Evolutionary conservation across 352 stramenopile genomes (phyloP).

Genomic region (Globisporangium paddicum): DNA sequence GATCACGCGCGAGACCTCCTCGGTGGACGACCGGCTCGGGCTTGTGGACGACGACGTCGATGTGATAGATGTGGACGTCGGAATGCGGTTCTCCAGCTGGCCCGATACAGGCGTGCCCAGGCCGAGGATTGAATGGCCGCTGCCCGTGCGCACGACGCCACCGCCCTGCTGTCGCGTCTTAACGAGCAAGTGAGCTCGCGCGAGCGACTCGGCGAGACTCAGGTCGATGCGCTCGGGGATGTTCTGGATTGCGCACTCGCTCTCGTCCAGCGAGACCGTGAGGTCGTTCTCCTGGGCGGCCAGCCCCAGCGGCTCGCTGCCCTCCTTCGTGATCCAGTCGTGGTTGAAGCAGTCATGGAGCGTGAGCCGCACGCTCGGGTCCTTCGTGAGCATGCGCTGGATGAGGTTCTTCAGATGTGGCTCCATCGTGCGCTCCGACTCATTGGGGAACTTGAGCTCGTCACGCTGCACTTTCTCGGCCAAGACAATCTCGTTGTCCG

Average conservation of each 20-base stretch:
- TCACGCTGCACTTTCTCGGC: conserved; percentile 82
- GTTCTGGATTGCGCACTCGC: conserved; percentile 80
- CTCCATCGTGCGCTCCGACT: conserved; percentile 67
- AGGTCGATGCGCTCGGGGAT: conserved; percentile 84
- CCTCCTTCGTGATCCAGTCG: conserved; percentile 92
- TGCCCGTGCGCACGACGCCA: conserved; percentile 46
- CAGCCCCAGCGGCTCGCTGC: conserved; percentile 73
- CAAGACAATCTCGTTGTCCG: conserved; percentile 87
- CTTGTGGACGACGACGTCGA: conserved; percentile 38
- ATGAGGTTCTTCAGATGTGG: conserved; percentile 90
- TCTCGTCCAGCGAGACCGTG: conserved; percentile 81
- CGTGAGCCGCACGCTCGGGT: conserved; percentile 73
- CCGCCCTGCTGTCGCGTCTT: conserved; percentile 61
- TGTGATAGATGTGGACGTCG: conserved; percentile 29
- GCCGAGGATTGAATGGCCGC: conserved; percentile 29
- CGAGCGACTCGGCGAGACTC: conserved; percentile 65
- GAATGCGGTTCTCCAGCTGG: conserved; percentile 46
- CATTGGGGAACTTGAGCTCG: conserved; percentile 81
- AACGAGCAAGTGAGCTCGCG: conserved; percentile 71
- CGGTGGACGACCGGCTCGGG: conserved; percentile 49
- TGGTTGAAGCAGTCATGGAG: conserved; percentile 85
- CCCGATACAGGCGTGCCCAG: conserved; percentile 32
- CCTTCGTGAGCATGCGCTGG: conserved; percentile 89
- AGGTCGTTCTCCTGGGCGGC: conserved; percentile 49
- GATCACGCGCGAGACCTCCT: conserved; percentile 80